Conservation (phyloP, 495 filamentous ascomycete genomes). For the Glarea lozoyensis region DNA sequence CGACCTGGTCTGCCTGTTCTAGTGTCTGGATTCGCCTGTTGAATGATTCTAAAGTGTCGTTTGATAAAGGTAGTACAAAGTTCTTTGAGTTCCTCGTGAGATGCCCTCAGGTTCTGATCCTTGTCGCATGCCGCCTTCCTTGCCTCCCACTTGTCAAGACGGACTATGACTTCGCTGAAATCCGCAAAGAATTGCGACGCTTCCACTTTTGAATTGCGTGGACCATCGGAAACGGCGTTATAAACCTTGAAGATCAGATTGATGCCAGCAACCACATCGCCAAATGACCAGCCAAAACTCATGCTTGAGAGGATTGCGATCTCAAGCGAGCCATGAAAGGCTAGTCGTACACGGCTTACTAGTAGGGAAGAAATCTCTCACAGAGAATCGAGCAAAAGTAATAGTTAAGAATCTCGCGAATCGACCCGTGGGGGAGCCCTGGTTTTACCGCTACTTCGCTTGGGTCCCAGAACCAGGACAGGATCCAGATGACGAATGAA, state of each 20-base stretch:
- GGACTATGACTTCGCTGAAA: constrained; percentile 4
- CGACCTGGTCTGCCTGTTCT: background rate
- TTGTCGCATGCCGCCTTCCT: constrained; percentile 1
- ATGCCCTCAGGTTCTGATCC: constrained; percentile 1
- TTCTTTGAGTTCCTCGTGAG: background rate
- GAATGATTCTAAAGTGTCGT: constrained; percentile 7
- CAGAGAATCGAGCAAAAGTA: no score
- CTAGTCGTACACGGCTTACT: no score
- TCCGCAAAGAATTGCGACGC: constrained; percentile 10
- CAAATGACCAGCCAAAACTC: constrained; percentile 10
- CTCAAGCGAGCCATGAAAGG: no score
- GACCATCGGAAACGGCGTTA: constrained; percentile 6
- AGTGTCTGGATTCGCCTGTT: constrained; percentile 7
- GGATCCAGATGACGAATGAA: no score
- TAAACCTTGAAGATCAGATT: constrained; percentile 9
- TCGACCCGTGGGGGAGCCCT: no score
- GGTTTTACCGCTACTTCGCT: no score
- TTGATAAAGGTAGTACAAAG: constrained; percentile 8
- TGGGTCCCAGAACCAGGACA: no score
- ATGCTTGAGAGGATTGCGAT: constrained; percentile 4
- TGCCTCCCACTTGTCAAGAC: constrained; percentile 10
- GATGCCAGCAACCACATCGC: constrained; percentile 8
- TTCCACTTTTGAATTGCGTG: constrained; percentile 6
- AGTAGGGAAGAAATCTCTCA: no score
- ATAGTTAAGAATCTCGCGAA: no score